Evolutionary conservation across 2,329 filamentous ascomycete species (phyloP).

Genomic region (Chaetomium globosum): DNA sequence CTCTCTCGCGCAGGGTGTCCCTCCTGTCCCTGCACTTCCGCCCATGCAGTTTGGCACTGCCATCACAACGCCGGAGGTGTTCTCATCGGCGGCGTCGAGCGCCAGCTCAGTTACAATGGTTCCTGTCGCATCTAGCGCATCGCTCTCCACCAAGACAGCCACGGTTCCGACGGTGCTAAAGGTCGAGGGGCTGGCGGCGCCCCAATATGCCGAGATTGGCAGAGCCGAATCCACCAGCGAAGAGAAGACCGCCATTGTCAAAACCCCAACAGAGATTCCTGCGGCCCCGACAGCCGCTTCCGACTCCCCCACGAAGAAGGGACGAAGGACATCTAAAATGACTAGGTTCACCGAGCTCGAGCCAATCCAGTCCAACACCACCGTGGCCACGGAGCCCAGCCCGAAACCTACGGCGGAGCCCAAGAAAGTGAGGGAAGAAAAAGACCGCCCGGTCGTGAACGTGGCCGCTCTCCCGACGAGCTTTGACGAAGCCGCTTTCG

Average conservation of each 20-base stretch:
- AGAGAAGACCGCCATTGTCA: constrained; percentile 14
- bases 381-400: constrained; percentile 20
- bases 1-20: constrained; percentile 31
- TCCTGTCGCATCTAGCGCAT: constrained; percentile 29
- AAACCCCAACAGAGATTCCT: neutral
- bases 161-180: constrained; percentile 12
- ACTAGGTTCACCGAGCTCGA: constrained; percentile 42
- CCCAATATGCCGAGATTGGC: constrained; percentile 12
- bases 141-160: constrained; percentile 26
- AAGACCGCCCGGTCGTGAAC: constrained; percentile 18
- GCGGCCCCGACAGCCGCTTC: constrained; percentile 3
- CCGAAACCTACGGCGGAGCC: constrained; percentile 17
- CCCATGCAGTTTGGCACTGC: constrained; percentile 32
- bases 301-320: constrained; percentile 18
- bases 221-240: constrained; percentile 19
- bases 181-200: constrained; percentile 10
- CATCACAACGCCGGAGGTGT: constrained; percentile 24
- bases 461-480: constrained; percentile 30
- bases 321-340: constrained; percentile 33
- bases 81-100: constrained; percentile 27
- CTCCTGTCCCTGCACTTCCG: constrained; percentile 36
- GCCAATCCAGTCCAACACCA: constrained; percentile 39
- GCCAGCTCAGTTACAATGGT: constrained; percentile 33
- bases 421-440: constrained; percentile 20
- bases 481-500: constrained; percentile 33